phyloP scores from a whole-genome alignment of 352 stramenopile genomes.

The Phytophthora pisi region DNA sequence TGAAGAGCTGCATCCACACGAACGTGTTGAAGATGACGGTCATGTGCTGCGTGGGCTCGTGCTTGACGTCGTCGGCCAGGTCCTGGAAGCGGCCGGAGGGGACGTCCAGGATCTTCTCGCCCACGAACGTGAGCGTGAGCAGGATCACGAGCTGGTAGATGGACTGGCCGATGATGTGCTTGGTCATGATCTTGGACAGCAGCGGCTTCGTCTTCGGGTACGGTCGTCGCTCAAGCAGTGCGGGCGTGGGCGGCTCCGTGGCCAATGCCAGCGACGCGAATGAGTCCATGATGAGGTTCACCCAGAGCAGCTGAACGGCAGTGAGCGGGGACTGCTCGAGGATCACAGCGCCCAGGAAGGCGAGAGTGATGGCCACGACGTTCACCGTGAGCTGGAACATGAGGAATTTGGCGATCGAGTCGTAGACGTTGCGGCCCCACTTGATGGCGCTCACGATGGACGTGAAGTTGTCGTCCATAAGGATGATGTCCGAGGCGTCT shows the following conservation, averaged over 20 bases:
- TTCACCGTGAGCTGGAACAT: slow-evolving; percentile 99
- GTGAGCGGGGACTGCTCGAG: slow-evolving; percentile 90
- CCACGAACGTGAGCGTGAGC: slow-evolving; percentile 85
- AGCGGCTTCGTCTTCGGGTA: slow-evolving; percentile 93
- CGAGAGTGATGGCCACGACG: slow-evolving; percentile 93
- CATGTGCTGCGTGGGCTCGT: slow-evolving; percentile 90
- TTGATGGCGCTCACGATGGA: slow-evolving; percentile 96
- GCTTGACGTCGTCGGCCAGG: slow-evolving; percentile 32
- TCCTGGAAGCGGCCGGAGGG: slow-evolving; percentile 53
- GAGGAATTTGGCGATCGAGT: slow-evolving; percentile 98
- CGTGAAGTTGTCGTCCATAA: slow-evolving; percentile 97
- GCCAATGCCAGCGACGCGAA: slow-evolving; percentile 95
- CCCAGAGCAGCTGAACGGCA: slow-evolving; percentile 97
- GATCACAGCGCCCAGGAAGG: slow-evolving; percentile 89
- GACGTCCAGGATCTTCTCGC: slow-evolving; percentile 58
- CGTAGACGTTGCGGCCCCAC: slow-evolving; percentile 96
- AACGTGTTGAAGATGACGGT: slow-evolving; percentile 98
- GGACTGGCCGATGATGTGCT: slow-evolving; percentile 95
- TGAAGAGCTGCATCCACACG: slow-evolving; percentile 97
- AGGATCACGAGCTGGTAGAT: slow-evolving; percentile 93
- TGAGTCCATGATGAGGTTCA: slow-evolving; percentile 99
- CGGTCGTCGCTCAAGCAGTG: slow-evolving; percentile 92
- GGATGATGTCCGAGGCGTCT: slow-evolving; percentile 96
- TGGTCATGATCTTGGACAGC: slow-evolving; percentile 94
- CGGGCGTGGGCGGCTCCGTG: slow-evolving; percentile 90